Percentiles rank a stretch among this genome's conserved stretches.
These are phyloP conservation scores for Trichosanthes truncata DNA, from an alignment of 306 rosid species.

Conservation along the genomic window DNA sequence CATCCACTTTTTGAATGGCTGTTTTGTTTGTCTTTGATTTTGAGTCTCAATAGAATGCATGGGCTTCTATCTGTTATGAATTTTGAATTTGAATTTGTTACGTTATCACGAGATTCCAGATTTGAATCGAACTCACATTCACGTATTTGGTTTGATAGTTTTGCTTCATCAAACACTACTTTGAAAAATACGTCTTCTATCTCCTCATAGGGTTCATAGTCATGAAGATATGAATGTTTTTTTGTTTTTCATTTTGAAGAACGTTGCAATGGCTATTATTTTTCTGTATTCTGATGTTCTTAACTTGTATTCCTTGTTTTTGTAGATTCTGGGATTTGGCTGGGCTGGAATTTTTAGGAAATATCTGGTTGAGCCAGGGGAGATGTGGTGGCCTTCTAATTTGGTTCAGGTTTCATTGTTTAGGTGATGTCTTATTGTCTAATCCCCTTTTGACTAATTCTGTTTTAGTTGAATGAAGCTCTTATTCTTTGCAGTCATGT, in stretches of 20 bases:
- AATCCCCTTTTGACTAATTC: not conserved
- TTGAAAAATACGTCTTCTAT: not conserved
- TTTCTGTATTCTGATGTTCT: not conserved
- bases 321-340: constrained; percentile 54
- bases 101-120: not conserved
- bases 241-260: not conserved
- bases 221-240: not conserved
- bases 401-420: constrained; percentile 71
- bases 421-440: constrained; percentile 25
- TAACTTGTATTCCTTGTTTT: not conserved
- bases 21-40: not conserved
- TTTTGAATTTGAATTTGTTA: not conserved
- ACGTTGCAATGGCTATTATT: not conserved
- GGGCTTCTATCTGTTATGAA: not conserved
- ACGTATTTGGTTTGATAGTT: not conserved
- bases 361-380: constrained; percentile 63
- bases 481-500: not conserved
- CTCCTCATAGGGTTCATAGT: not conserved
- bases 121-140: not conserved
- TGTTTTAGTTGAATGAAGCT: not conserved
- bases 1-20: not conserved
- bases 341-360: constrained; percentile 75
- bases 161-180: not conserved
- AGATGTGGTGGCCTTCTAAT: constrained; percentile 87
- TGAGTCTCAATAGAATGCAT: not conserved